Evolutionary conservation across 805 yeast genomes (phyloP).

Genomic region (Metschnikowia corniflorae): DNA sequence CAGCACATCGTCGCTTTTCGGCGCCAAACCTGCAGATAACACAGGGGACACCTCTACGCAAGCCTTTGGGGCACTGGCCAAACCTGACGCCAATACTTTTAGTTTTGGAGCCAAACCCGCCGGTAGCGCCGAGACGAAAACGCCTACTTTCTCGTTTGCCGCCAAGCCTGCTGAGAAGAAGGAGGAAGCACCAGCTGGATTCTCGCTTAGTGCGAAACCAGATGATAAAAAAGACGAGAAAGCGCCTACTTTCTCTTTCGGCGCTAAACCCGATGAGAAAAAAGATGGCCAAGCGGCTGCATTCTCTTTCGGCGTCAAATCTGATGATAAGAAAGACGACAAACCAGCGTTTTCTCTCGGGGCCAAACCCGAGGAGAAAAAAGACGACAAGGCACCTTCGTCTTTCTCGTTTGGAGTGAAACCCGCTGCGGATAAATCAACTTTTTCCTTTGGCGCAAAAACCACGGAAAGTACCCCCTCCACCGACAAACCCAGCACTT

Average conservation of each 20-base stretch:
- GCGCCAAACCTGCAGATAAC: slow-evolving; percentile 8
- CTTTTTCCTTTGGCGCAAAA: slow-evolving; percentile 24
- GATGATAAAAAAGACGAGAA: slow-evolving; percentile 3
- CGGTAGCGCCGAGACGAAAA: slow-evolving; percentile 3
- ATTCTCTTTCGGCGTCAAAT: slow-evolving; percentile 23
- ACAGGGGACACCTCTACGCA: slow-evolving; percentile 12
- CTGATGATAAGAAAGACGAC: slow-evolving; percentile 18
- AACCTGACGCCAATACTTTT: slow-evolving; percentile 14
- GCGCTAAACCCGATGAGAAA: slow-evolving; percentile 23
- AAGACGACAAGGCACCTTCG: slow-evolving; percentile 9
- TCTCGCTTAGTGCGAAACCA: slow-evolving; percentile 21
- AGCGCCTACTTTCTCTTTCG: slow-evolving; percentile 21
- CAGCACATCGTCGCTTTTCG: slow-evolving; percentile 7
- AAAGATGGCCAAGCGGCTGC: slow-evolving; percentile 12
- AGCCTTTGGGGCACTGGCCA: slow-evolving; percentile 24
- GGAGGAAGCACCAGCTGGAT: slow-evolving; percentile 9
- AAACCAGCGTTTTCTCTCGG: slow-evolving; percentile 21
- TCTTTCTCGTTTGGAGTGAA: slow-evolving; percentile 27
- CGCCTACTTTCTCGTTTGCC: slow-evolving; percentile 21
- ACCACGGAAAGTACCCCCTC: no score
- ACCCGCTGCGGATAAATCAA: slow-evolving; percentile 18
- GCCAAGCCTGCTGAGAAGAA: slow-evolving; percentile 21
- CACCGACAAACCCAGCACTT: slow-evolving; percentile 1
- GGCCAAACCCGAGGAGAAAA: slow-evolving; percentile 23
- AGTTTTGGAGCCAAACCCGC: slow-evolving; percentile 21